Evolutionary conservation across 805 yeast species (phyloP).

Genomic region (Myxozyma lipomycoides): DNA sequence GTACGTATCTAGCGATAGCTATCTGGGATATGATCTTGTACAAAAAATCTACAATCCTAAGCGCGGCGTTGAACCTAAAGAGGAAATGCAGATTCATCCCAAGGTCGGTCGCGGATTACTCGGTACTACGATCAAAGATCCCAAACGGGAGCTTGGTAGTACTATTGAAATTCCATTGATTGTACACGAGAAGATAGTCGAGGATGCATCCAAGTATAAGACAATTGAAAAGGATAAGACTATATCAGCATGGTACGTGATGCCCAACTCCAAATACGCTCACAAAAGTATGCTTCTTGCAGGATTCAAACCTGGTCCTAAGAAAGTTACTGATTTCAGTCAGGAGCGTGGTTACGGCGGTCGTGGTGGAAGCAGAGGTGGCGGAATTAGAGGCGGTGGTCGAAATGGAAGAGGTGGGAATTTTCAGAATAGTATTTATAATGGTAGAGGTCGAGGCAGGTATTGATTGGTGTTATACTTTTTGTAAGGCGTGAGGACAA

Average conservation of each 20-base stretch:
- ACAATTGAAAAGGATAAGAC: slow-evolving; percentile 44
- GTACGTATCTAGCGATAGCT: slow-evolving; percentile 61
- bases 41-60: slow-evolving; percentile 42
- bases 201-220: slow-evolving; percentile 7
- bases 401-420: not conserved
- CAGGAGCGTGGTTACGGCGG: slow-evolving; percentile 26
- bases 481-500: too few relatives aligned
- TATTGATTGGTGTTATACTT: not conserved
- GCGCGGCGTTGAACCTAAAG: slow-evolving; percentile 27
- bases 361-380: slow-evolving; percentile 1
- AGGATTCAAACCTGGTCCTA: slow-evolving; percentile 64
- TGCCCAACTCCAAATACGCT: slow-evolving; percentile 52
- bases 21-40: slow-evolving; percentile 43
- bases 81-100: slow-evolving; percentile 20
- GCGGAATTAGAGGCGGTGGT: not conserved
- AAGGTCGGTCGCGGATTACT: slow-evolving; percentile 32
- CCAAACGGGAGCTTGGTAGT: slow-evolving; percentile 14
- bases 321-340: slow-evolving; percentile 60
- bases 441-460: not conserved
- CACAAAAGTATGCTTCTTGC: slow-evolving; percentile 82
- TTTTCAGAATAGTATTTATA: not conserved
- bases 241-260: slow-evolving; percentile 49
- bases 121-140: slow-evolving; percentile 35
- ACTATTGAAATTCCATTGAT: slow-evolving; percentile 20
- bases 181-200: slow-evolving; percentile 8